Base-by-base conservation (phyloP, 495 filamentous ascomycete genomes). In the Aspergillus conjunctus region DNA sequence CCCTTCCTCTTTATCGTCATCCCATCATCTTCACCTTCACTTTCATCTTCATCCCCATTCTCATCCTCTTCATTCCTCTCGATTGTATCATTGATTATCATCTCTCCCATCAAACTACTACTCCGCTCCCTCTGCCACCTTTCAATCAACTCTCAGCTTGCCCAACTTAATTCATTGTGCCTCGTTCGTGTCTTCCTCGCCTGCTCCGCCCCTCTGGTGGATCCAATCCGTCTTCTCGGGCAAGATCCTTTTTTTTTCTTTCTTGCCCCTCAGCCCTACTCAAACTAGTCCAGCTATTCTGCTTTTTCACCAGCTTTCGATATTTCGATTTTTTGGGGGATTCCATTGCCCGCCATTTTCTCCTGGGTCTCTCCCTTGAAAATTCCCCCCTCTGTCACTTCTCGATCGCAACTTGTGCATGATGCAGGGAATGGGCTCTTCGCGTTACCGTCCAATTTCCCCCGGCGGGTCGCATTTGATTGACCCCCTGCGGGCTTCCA, bases 401-500 rank as follows among this genome's bases (percentile, higher is more conserved):
- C 21, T 31, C 54, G 55, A 51, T 57, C 54, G 53, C 37, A 45
- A 4, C 15, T 52, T 22, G 50, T 59, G 33, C 26, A n/a, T 54
- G 37, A 48, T 61, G 54, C 52, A 59, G 55, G 44, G 54, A 50
- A 73, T 71, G 67, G 59, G 56, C 49, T 61, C 67, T 49, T 56
- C 67, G 46, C 66, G 65, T 52, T 67, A 65, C 55, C 71, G 68
- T 32, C 66, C 71, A 59, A 62, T 72, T 12, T 80, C 79, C 30
- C 77, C 78, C 9, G 63, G 63, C 21, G 68, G 66, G 54, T 68
- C 69, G 39, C 72, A 76, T 55, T 39, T 76, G 60, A 60, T 67
- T 20, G 77, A 80, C 49, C 74, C 79, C 14, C 72, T 78, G 70
- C 73, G 79, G 20, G 76, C 79, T 17, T 81, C 79, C 14, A 81